Evolutionary conservation across 176 grass and related monocot species (phyloP).

Genomic region (Oryza brachyantha): DNA sequence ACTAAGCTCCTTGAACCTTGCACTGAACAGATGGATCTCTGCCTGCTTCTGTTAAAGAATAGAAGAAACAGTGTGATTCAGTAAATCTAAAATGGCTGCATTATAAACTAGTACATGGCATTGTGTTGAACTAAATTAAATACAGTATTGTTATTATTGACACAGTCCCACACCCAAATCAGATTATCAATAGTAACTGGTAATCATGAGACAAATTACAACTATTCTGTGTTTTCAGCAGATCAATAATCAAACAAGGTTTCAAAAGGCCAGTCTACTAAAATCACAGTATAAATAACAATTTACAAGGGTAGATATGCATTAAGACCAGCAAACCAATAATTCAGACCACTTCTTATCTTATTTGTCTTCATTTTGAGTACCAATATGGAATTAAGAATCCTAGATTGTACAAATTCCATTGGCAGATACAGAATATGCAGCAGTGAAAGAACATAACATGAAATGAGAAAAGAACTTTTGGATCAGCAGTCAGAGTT

Average conservation of each 20-base stretch:
- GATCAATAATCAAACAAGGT: constrained; percentile 2
- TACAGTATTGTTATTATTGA: background rate
- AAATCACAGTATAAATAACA: background rate
- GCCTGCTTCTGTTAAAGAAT: constrained; percentile 82
- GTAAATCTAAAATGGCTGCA: constrained; percentile 8
- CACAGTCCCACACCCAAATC: background rate
- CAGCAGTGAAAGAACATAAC: background rate
- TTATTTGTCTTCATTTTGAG: background rate
- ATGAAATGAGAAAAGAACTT: background rate
- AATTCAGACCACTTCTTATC: background rate
- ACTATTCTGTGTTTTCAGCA: background rate
- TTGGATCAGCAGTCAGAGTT: background rate
- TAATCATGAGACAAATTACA: background rate
- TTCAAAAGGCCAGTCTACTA: background rate
- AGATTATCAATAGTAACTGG: background rate
- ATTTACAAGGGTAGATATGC: background rate
- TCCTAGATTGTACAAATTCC: background rate
- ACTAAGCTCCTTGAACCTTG: constrained; percentile 81
- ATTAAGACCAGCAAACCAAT: background rate
- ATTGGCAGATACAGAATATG: background rate
- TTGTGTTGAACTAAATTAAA: background rate
- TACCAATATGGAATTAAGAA: background rate
- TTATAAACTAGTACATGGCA: background rate
- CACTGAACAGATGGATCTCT: constrained; percentile 92
- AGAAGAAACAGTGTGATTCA: background rate